A percentile compares a stretch with the other conserved stretches of the same genome.
Conservation (phyloP, 352 stramenopile genomes). For the Phytophthora constricta region DNA sequence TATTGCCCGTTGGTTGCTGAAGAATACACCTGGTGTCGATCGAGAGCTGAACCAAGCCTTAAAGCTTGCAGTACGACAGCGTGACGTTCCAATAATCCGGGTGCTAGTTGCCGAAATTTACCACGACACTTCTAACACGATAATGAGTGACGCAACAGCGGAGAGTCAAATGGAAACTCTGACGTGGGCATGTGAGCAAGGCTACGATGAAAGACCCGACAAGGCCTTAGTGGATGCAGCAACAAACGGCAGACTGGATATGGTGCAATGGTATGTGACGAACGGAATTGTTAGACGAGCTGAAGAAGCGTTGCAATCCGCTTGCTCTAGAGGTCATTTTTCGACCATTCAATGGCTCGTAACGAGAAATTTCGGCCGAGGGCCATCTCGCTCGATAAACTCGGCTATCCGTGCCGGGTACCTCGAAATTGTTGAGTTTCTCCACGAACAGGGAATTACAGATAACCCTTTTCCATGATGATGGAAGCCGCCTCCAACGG, state of each 20-base stretch:
- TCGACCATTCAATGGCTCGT: not conserved
- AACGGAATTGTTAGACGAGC: not conserved
- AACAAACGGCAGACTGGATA: not conserved
- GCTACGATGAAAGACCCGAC: not conserved
- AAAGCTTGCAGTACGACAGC: conserved; percentile 1
- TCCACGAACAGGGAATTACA: not conserved
- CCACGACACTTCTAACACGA: not conserved
- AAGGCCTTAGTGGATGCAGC: not conserved
- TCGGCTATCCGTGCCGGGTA: not conserved
- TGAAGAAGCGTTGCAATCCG: not conserved
- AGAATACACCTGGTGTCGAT: conserved; percentile 11
- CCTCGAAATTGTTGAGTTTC: conserved; percentile 2
- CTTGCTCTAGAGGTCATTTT: conserved; percentile 3
- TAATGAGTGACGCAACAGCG: not conserved
- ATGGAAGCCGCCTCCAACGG: conserved; percentile 7
- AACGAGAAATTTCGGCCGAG: not conserved
- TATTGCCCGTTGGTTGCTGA: conserved; percentile 14
- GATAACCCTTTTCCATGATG: conserved; percentile 7
- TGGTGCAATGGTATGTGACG: conserved; percentile 6
- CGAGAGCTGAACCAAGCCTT: conserved; percentile 5
- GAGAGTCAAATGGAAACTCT: conserved; percentile 2
- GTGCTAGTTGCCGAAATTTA: conserved; percentile 1
- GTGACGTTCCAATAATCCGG: not conserved
- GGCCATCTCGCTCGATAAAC: not conserved
- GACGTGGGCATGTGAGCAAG: conserved; percentile 2